phyloP scores from a whole-genome alignment of 257 asterid genomes.

The Solanum paucissectum region DNA sequence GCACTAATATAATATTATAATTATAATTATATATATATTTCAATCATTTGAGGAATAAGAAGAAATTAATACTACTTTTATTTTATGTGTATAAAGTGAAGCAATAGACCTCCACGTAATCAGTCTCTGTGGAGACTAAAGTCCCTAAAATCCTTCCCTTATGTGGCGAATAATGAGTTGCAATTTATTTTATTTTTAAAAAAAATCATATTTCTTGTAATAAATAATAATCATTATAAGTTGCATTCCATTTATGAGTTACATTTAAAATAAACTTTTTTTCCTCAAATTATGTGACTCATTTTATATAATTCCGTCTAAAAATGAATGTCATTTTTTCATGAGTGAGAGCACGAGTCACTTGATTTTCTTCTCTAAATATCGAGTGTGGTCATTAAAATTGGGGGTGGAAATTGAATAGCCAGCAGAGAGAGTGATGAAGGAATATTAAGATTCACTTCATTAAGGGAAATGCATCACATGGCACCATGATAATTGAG shows the following conservation, averaged over 20 bases:
- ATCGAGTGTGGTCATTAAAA: not conserved
- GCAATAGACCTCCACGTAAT: not conserved
- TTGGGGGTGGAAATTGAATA: not conserved
- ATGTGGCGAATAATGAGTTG: too few species aligned
- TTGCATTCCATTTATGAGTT: too few species aligned
- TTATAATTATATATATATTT: too few species aligned
- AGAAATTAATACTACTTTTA: too few species aligned
- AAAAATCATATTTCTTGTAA: not conserved
- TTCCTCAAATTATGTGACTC: not conserved
- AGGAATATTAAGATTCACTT: not conserved
- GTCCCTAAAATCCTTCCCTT: too few species aligned
- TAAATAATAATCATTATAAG: not conserved
- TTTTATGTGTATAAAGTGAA: too few species aligned
- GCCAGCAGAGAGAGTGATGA: not conserved
- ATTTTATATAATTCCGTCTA: not conserved
- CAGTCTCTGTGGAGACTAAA: not conserved
- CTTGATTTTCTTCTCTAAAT: not conserved
- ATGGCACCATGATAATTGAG: constrained; percentile 22
- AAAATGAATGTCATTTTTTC: not conserved
- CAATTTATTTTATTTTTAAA: too few species aligned
- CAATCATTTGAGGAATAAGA: not conserved
- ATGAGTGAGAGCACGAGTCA: too few species aligned
- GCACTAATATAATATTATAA: not conserved
- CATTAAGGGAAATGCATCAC: constrained; percentile 17
- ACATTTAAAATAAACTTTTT: too few species aligned